Evolutionary conservation across 108 stramenopile species (phyloP), one percentile per base, ranked within the genome.

Genomic region (Pseudonitzschia multiseries): DNA sequence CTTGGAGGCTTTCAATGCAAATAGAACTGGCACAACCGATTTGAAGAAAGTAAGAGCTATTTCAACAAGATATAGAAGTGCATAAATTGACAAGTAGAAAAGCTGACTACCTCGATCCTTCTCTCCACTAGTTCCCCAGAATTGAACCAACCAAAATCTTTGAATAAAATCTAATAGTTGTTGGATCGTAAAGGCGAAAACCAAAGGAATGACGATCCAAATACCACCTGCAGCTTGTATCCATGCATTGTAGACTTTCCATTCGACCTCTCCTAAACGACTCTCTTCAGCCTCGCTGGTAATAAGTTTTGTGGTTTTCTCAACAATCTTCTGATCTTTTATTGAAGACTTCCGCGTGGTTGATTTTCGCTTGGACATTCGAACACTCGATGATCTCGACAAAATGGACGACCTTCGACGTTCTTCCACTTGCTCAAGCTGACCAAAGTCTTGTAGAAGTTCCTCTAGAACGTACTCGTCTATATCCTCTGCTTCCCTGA

Each of bases 181-280:
- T 14, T 75, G 87, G 17, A 69, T 36, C 9, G 65, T 70, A 70
- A 88, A 95, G 41, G 75, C 69, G 0, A 85, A 10, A 20, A 96
- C 20, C 28, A 97, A 77, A 10, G 68, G 20, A n/a, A 90, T 12
- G 9, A 64, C 70, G n/a, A 85, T 59, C 43, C 69, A 69, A 36
- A 74, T 8, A 10, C 96, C 96, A 48, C 98, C 98, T 29, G 89
- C 87, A 14, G 93, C 94, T 66, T 73, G 73, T 21, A 80, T 80
- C 89, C 92, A 98, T 17, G 81, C 66, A 15, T 82, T 18, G 72
- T 96, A 97, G 0, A 96, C 91, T 32, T 74, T 63, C 18, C 69
- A 26, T 14, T 69, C 74, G 1, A 90, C 85, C 21, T 81, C 65
- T n/a, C 95, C 95, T 28, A 71, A 63, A 26, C 82, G 75, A 44